Conservation (phyloP, 306 rosid species). For the Glycine soja region DNA sequence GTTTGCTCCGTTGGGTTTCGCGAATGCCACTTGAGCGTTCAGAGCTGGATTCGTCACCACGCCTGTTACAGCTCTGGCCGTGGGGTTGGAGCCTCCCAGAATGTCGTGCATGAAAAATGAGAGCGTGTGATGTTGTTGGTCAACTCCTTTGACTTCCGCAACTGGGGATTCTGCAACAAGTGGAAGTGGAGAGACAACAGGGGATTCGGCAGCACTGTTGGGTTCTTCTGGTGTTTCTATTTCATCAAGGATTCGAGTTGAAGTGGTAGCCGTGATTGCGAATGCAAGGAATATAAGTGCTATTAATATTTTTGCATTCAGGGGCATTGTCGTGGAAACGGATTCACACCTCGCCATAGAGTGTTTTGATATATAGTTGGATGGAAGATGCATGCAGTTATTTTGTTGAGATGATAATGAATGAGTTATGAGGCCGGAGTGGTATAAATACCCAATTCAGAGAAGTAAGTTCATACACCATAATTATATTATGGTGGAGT, state of each 20-base stretch:
- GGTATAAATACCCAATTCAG: background rate
- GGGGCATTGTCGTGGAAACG: background rate
- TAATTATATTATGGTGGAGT: slow-evolving; percentile 41
- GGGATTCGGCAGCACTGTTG: background rate
- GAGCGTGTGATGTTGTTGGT: slow-evolving; percentile 47
- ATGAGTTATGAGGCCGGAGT: no score
- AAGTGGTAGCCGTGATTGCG: slow-evolving; percentile 17
- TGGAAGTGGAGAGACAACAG: background rate
- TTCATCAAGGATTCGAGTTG: slow-evolving; percentile 54
- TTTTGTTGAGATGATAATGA: background rate
- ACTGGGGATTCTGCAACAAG: background rate
- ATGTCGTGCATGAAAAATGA: slow-evolving; percentile 88
- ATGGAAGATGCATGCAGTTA: no score
- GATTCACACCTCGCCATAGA: slow-evolving; percentile 44
- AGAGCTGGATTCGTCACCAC: slow-evolving; percentile 76
- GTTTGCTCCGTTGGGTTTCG: slow-evolving; percentile 90
- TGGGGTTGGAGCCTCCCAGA: slow-evolving; percentile 80
- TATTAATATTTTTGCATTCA: slow-evolving; percentile 27
- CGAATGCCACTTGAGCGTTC: slow-evolving; percentile 81
- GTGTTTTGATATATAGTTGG: no score
- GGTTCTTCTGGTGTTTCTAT: slow-evolving; percentile 34
- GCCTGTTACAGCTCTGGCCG: slow-evolving; percentile 77
- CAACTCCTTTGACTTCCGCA: background rate
- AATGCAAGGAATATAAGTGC: slow-evolving; percentile 45
- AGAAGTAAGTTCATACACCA: no score